These are phyloP conservation scores for Globisporangium nagaii DNA, from an alignment of 352 stramenopile species.

Conservation along the genomic window DNA sequence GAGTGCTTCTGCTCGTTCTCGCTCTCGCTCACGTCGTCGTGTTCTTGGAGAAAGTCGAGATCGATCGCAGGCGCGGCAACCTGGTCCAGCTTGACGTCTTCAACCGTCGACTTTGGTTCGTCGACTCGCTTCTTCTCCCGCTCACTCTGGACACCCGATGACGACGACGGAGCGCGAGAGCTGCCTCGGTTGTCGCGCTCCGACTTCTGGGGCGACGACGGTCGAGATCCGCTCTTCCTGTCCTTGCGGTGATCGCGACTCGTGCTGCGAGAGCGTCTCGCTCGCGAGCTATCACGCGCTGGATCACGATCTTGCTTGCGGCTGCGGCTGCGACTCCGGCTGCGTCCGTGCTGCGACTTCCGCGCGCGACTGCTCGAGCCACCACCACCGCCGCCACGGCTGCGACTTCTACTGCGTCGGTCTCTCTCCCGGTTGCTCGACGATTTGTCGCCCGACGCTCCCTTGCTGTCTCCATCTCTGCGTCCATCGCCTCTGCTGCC, in stretches of 20 bases:
- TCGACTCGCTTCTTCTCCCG: background rate
- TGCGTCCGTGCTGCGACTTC: conserved; percentile 21
- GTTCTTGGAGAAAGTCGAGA: conserved; percentile 76
- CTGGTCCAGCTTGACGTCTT: conserved; percentile 76
- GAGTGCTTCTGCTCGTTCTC: conserved; percentile 20
- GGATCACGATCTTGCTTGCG: conserved; percentile 34
- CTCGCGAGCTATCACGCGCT: conserved; percentile 20
- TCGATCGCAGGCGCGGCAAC: conserved; percentile 79
- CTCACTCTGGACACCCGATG: conserved; percentile 10
- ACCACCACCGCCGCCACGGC: conserved; percentile 22
- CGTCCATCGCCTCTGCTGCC: conserved; percentile 17
- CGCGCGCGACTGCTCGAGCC: conserved; percentile 18
- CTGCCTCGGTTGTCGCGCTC: conserved; percentile 4
- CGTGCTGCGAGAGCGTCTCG: conserved; percentile 38
- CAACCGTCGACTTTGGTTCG: conserved; percentile 27
- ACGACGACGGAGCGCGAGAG: background rate
- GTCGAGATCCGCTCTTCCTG: conserved; percentile 7
- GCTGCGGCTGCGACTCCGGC: conserved; percentile 47
- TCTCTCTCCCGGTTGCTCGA: conserved; percentile 2
- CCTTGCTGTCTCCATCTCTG: conserved; percentile 25
- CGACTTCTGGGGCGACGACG: conserved; percentile 3
- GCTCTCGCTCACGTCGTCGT: conserved; percentile 33
- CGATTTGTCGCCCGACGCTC: background rate
- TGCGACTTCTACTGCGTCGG: conserved; percentile 32
- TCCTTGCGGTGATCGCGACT: conserved; percentile 26